Conservation (phyloP, 2,329 filamentous ascomycete species). For the Fusarium floridanum region DNA sequence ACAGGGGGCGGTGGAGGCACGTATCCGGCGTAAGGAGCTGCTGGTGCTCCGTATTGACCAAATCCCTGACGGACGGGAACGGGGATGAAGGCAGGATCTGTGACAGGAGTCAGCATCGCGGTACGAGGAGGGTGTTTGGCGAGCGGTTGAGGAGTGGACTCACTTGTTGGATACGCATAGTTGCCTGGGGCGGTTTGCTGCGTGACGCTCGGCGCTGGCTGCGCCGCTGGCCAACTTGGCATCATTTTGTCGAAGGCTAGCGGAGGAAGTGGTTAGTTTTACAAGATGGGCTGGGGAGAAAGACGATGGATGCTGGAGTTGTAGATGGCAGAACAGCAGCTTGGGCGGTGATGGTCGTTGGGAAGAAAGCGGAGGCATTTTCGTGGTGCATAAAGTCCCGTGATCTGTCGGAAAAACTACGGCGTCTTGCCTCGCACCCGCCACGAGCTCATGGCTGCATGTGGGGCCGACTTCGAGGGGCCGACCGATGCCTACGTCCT, state of each 20-base stretch:
- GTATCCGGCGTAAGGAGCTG: slow-evolving; percentile 52
- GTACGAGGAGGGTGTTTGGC: not conserved
- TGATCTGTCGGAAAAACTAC: slow-evolving; percentile 39
- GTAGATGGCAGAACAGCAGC: slow-evolving; percentile 22
- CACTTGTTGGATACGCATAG: slow-evolving; percentile 57
- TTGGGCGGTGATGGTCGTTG: slow-evolving; percentile 23
- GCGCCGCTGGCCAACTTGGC: slow-evolving; percentile 54
- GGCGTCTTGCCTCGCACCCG: not conserved
- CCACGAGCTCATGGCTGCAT: slow-evolving; percentile 28
- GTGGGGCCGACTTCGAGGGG: slow-evolving; percentile 38
- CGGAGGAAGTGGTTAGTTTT: slow-evolving; percentile 44
- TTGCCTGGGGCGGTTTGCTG: slow-evolving; percentile 51
- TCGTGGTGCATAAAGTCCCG: slow-evolving; percentile 42
- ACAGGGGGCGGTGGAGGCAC: slow-evolving; percentile 45
- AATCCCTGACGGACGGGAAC: slow-evolving; percentile 74
- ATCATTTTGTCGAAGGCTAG: slow-evolving; percentile 50
- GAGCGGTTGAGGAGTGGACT: slow-evolving; percentile 36
- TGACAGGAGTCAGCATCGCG: slow-evolving; percentile 41
- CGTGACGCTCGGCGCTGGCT: slow-evolving; percentile 58
- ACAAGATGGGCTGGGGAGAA: slow-evolving; percentile 25
- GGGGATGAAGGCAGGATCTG: slow-evolving; percentile 69
- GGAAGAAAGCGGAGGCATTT: slow-evolving; percentile 40
- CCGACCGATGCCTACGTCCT: slow-evolving; percentile 23
- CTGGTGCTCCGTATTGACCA: slow-evolving; percentile 58
- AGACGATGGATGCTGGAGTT: slow-evolving; percentile 26